Evolutionary conservation across 129 eudicot genomes (phyloP).

Genomic region (Arctium minus): DNA sequence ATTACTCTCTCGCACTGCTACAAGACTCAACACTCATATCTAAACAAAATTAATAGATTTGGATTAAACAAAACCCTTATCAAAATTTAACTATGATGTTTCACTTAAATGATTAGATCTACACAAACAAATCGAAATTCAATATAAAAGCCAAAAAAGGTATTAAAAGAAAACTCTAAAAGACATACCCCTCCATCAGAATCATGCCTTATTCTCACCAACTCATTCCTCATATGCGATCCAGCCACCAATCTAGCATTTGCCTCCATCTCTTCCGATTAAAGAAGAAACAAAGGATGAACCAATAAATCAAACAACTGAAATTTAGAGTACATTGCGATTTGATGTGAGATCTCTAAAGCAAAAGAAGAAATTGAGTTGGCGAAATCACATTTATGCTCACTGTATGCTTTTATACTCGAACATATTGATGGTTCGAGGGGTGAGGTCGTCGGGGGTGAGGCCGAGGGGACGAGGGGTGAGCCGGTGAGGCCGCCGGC

Average conservation of each 20-base stretch:
- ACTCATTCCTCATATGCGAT: slow-evolving; percentile 78
- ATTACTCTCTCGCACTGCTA: slow-evolving; percentile 8
- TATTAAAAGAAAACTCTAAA: background rate
- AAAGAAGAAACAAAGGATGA: slow-evolving; percentile 18
- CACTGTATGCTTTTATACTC: too few species aligned
- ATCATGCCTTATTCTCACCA: slow-evolving; percentile 83
- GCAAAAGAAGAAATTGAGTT: background rate
- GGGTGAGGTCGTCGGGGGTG: too few species aligned
- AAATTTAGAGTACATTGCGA: background rate
- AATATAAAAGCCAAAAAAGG: background rate
- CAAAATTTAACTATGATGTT: background rate
- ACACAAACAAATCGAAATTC: slow-evolving; percentile 16
- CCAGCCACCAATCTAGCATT: slow-evolving; percentile 91
- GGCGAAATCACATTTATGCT: background rate
- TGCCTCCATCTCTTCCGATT: slow-evolving; percentile 56
- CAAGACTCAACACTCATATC: slow-evolving; percentile 22
- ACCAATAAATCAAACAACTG: background rate
- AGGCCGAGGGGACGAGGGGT: too few species aligned
- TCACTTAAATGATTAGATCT: background rate
- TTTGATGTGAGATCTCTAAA: background rate
- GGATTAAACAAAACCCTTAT: background rate
- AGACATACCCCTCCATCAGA: slow-evolving; percentile 76
- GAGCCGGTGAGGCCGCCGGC: too few species aligned
- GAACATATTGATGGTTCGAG: too few species aligned
- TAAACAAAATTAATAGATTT: slow-evolving; percentile 3